Evolutionary conservation across 176 grass and related monocot genomes (phyloP).

Genomic region (Puccinellia tenuiflora): DNA sequence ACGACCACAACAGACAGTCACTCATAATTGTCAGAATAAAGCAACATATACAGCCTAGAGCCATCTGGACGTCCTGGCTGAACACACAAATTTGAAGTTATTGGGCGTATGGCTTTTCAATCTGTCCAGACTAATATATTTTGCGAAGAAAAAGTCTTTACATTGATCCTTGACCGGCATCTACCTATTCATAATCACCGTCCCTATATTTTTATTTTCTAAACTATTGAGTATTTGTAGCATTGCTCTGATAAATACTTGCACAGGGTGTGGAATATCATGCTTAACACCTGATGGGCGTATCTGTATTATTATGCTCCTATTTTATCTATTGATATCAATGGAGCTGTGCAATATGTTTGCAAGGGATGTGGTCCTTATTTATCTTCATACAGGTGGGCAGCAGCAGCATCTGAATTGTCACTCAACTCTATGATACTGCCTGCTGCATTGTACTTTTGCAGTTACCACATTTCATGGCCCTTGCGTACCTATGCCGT

Average conservation of each 20-base stretch:
- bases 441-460: conserved; percentile 87
- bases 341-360: no score
- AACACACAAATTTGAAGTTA: background rate
- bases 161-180: background rate
- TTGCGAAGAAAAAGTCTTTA: background rate
- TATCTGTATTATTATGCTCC: no score
- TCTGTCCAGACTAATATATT: background rate
- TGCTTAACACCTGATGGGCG: background rate
- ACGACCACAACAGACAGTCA: no score
- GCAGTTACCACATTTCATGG: conserved; percentile 98
- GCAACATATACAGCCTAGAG: no score
- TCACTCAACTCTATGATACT: no score
- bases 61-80: no score
- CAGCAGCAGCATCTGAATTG: conserved; percentile 76
- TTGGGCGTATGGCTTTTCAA: background rate
- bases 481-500: conserved; percentile 89
- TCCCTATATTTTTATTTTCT: background rate
- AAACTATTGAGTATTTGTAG: background rate
- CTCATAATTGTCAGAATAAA: no score
- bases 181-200: background rate
- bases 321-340: no score
- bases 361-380: no score
- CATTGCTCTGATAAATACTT: conserved; percentile 2
- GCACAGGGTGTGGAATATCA: background rate
- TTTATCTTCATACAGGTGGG: no score